Percentiles rank a stretch among this genome's conserved stretches.
These are phyloP conservation scores for Termitomyces sp. DNA, from an alignment of 768 basidiomycete genomes.

Conservation along the genomic window DNA sequence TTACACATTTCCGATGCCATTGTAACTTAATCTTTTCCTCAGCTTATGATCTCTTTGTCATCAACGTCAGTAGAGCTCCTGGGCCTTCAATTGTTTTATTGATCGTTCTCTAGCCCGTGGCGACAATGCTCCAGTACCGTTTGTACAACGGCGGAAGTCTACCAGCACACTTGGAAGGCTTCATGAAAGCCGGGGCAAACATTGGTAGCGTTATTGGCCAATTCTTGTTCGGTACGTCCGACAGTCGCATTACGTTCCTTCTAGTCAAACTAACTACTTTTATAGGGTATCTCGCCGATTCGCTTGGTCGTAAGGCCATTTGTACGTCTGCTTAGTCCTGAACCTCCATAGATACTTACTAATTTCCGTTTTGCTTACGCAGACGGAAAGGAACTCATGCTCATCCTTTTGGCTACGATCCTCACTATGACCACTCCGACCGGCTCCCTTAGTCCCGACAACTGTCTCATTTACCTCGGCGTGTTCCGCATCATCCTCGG, in stretches of 20 bases:
- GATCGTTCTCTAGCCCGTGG: slow-evolving; percentile 44
- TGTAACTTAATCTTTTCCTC: neutral
- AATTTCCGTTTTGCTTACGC: slow-evolving; percentile 6
- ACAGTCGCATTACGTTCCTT: neutral
- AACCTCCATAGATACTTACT: no score
- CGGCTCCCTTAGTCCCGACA: slow-evolving; percentile 47
- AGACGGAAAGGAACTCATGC: slow-evolving; percentile 79
- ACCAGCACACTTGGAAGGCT: slow-evolving; percentile 54
- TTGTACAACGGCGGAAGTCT: slow-evolving; percentile 50
- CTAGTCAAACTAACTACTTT: neutral
- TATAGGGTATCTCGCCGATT: slow-evolving; percentile 61
- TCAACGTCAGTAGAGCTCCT: slow-evolving; percentile 43
- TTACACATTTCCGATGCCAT: neutral
- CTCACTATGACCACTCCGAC: slow-evolving; percentile 65
- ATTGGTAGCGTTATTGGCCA: slow-evolving; percentile 73
- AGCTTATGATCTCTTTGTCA: slow-evolving; percentile 73
- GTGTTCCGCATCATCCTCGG: slow-evolving; percentile 73
- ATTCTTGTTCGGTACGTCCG: slow-evolving; percentile 50
- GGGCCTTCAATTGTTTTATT: neutral
- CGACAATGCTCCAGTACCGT: slow-evolving; percentile 65
- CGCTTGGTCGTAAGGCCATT: slow-evolving; percentile 65
- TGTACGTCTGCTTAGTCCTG: slow-evolving; percentile 32
- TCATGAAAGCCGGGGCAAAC: slow-evolving; percentile 64
- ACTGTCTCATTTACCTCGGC: slow-evolving; percentile 57
- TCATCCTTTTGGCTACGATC: slow-evolving; percentile 78